Conservation (phyloP, 2,329 filamentous ascomycete genomes). For the Blastomyces parvus region DNA sequence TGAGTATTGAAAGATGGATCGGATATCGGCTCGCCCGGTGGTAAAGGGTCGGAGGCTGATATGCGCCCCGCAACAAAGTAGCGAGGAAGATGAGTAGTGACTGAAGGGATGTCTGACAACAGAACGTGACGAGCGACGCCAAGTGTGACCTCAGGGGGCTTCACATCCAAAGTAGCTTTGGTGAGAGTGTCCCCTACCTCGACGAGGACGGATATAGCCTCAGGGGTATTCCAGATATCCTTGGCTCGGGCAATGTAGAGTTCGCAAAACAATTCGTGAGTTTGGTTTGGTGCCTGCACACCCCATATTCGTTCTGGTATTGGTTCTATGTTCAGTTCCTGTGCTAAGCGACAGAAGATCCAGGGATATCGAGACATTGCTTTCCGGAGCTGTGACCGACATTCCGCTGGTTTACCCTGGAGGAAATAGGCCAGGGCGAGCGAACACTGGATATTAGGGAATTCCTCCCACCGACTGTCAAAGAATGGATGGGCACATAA, state of each 20-base stretch:
- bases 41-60: slow-evolving; percentile 74
- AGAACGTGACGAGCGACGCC: slow-evolving; percentile 67
- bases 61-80: slow-evolving; percentile 54
- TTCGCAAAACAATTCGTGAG: slow-evolving; percentile 60
- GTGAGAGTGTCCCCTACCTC: slow-evolving; percentile 54
- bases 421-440: slow-evolving; percentile 67
- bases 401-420: slow-evolving; percentile 55
- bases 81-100: slow-evolving; percentile 61
- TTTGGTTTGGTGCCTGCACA: slow-evolving; percentile 53
- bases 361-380: slow-evolving; percentile 72
- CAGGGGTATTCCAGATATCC: slow-evolving; percentile 75
- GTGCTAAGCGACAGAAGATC: slow-evolving; percentile 72
- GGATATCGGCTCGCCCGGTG: slow-evolving; percentile 45
- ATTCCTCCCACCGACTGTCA: slow-evolving; percentile 42
- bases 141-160: slow-evolving; percentile 40
- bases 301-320: slow-evolving; percentile 79
- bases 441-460: slow-evolving; percentile 67
- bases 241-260: slow-evolving; percentile 69
- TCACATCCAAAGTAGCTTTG: slow-evolving; percentile 33
- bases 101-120: slow-evolving; percentile 61
- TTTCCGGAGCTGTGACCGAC: slow-evolving; percentile 53
- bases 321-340: slow-evolving; percentile 65
- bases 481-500: slow-evolving; percentile 48
- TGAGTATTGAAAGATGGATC: slow-evolving; percentile 2
- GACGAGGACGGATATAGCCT: slow-evolving; percentile 58